A percentile compares a stretch with the other conserved stretches of the same genome.
Evolutionary conservation across 192 early-diverging fungal species (phyloP).

Genomic region (Coemansia sp.): DNA sequence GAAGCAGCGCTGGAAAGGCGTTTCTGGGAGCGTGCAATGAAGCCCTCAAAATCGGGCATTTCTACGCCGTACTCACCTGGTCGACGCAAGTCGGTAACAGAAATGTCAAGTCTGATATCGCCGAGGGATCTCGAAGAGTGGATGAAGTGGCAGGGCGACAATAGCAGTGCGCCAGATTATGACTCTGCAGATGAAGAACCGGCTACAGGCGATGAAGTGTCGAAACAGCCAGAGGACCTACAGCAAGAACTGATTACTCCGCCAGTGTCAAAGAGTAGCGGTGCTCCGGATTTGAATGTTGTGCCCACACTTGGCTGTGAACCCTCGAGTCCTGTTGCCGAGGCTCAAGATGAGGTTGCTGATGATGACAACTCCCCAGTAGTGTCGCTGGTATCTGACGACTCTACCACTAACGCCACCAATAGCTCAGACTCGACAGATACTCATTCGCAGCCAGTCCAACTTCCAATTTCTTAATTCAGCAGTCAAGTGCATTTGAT

Average conservation of each 20-base stretch:
- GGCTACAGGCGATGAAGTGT: neutral
- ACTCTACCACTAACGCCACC: neutral
- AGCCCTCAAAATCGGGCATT: constrained; percentile 35
- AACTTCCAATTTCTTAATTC: neutral
- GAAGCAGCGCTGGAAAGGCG: constrained; percentile 38
- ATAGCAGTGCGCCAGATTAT: neutral
- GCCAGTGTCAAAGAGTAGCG: constrained; percentile 18
- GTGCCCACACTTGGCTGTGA: neutral
- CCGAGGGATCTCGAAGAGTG: constrained; percentile 47
- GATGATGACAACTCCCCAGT: constrained; percentile 9
- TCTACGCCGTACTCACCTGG: constrained; percentile 49
- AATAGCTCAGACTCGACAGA: neutral
- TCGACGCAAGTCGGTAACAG: constrained; percentile 41
- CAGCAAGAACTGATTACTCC: constrained; percentile 24
- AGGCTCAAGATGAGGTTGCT: constrained; percentile 5
- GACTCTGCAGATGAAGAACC: neutral
- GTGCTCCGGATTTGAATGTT: neutral
- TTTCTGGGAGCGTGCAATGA: constrained; percentile 55
- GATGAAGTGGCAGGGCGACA: constrained; percentile 52
- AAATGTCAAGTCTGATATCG: constrained; percentile 44
- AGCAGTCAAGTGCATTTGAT: neutral
- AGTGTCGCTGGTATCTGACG: neutral
- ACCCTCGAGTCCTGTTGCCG: neutral
- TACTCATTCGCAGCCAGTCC: neutral
- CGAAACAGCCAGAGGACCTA: neutral